phyloP scores from a whole-genome alignment of 169 alveolate species.

The Eimeria necatrix region DNA sequence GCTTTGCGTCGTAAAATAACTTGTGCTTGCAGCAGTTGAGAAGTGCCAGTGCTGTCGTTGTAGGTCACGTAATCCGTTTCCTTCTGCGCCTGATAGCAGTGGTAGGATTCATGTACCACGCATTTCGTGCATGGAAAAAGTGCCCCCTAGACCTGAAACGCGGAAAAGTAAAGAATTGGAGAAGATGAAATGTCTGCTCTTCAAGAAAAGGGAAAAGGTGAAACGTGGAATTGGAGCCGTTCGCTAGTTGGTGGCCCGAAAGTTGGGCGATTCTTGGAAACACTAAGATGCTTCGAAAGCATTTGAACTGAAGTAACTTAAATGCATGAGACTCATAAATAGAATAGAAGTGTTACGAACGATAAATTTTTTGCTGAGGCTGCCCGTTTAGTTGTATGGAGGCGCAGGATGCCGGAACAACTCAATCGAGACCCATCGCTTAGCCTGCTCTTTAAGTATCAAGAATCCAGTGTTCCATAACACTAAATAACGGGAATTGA shows the following conservation, averaged over 20 bases:
- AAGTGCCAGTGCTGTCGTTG: background rate
- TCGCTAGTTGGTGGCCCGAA: constrained; percentile 69
- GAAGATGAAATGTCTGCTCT: background rate
- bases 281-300: constrained; percentile 28
- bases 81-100: background rate
- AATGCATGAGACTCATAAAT: background rate
- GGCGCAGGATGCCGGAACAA: constrained; percentile 34
- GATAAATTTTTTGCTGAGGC: background rate
- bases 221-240: constrained; percentile 39
- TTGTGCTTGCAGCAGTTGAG: background rate
- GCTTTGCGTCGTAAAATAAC: too few relatives aligned
- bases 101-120: background rate
- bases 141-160: background rate
- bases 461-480: too few relatives aligned
- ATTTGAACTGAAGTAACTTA: background rate
- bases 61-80: background rate
- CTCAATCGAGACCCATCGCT: constrained; percentile 58
- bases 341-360: background rate
- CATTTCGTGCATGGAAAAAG: background rate
- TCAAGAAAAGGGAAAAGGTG: constrained; percentile 17
- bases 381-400: background rate
- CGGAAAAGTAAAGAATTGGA: background rate
- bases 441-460: too few relatives aligned
- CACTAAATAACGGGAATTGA: too few relatives aligned
- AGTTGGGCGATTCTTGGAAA: background rate